Evolutionary conservation across 2,329 filamentous ascomycete species (phyloP).

Genomic region (Paracoccidioides lutzii): DNA sequence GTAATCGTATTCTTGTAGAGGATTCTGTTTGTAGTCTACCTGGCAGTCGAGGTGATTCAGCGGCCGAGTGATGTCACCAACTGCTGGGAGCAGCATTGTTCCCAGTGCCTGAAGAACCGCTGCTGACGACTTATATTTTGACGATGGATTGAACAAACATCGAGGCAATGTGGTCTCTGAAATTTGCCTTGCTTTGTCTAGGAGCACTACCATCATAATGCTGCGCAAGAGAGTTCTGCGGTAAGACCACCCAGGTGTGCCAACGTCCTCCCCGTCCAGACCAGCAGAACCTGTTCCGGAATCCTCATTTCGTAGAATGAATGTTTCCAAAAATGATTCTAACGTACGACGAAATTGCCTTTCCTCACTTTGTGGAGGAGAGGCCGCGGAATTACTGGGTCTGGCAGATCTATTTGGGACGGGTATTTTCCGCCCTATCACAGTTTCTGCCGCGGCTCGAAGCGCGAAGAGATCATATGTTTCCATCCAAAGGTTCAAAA

Average conservation of each 20-base stretch:
- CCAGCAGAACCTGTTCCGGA: conserved; percentile 19
- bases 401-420: conserved; percentile 7
- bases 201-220: conserved; percentile 46
- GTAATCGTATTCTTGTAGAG: conserved; percentile 47
- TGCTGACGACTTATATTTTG: conserved; percentile 44
- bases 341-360: conserved; percentile 31
- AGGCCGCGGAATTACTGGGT: conserved; percentile 1
- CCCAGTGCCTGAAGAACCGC: conserved; percentile 41
- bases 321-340: conserved; percentile 43
- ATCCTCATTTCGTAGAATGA: conserved; percentile 47
- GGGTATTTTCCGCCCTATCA: conserved; percentile 43
- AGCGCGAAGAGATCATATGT: conserved; percentile 43
- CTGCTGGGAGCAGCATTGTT: conserved; percentile 43
- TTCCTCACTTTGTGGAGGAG: conserved; percentile 7
- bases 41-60: conserved; percentile 45
- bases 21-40: conserved; percentile 42
- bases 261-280: conserved; percentile 24
- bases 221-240: conserved; percentile 45
- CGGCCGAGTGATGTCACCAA: conserved; percentile 44
- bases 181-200: conserved; percentile 42
- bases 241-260: conserved; percentile 37
- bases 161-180: conserved; percentile 18
- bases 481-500: conserved; percentile 45
- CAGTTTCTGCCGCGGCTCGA: conserved; percentile 42
- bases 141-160: conserved; percentile 41